These are phyloP conservation scores for Pulicaria dysenterica DNA, from an alignment of 129 eudicot genomes.

Conservation along the genomic window DNA sequence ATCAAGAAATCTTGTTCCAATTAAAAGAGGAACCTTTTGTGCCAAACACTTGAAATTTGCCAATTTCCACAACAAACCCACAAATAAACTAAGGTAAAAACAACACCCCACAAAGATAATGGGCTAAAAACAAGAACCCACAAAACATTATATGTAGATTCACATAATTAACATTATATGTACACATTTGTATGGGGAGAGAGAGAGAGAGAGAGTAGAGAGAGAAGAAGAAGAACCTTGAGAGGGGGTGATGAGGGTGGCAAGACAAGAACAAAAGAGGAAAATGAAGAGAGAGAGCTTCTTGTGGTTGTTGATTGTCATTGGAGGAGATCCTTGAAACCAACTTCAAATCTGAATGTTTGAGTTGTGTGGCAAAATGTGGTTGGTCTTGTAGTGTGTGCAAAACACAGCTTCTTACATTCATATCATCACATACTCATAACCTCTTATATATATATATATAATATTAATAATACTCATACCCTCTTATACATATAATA, in stretches of 20 bases:
- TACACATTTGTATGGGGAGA: neutral
- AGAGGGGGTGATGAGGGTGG: slow-evolving; percentile 40
- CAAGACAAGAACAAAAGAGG: slow-evolving; percentile 44
- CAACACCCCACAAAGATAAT: neutral
- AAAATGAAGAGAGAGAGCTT: slow-evolving; percentile 38
- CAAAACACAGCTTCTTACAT: slow-evolving; percentile 29
- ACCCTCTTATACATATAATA: too few relatives aligned
- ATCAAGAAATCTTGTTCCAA: slow-evolving; percentile 17
- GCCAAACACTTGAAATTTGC: slow-evolving; percentile 14
- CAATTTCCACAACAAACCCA: slow-evolving; percentile 13
- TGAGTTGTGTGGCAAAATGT: slow-evolving; percentile 50
- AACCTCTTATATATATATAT: slow-evolving; percentile 17
- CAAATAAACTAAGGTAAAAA: slow-evolving; percentile 1
- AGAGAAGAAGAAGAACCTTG: slow-evolving; percentile 51
- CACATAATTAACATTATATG: neutral
- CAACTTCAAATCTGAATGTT: slow-evolving; percentile 11
- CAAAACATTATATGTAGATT: neutral
- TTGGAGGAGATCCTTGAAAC: slow-evolving; percentile 16
- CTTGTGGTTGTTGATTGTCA: slow-evolving; percentile 44
- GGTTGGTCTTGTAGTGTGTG: slow-evolving; percentile 73
- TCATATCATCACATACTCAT: slow-evolving; percentile 25
- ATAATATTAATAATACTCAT: neutral
- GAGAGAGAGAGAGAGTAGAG: neutral
- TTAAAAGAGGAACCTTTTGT: slow-evolving; percentile 11
- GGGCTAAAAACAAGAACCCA: neutral